Base-by-base conservation (phyloP, 2,329 filamentous ascomycete species). In the Claviceps paspali region DNA sequence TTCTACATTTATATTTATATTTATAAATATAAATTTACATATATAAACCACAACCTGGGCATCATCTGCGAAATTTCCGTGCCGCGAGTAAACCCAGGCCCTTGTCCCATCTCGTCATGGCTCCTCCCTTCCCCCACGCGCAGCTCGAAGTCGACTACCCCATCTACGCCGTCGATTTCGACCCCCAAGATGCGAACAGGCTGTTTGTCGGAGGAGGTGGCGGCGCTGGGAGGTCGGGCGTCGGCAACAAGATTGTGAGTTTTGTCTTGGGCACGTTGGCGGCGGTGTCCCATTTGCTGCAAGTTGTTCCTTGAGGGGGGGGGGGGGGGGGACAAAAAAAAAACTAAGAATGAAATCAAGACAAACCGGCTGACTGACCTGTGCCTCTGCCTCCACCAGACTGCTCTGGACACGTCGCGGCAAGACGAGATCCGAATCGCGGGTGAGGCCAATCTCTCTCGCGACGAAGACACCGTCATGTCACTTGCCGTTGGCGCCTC, bases 161-260 rank as follows among this genome's bases (percentile, higher is more conserved):
- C 34, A 72, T 93, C 41, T 94, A 86, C 57, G 76, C 81, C 39
- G 82, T 85, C 55, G 86, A 86, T 52, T 95, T 93, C 57, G 85
- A 93, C 53, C 83, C 81, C 36, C 71, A 79, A 50, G 77, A 92
- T 62, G 70, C 79, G 41, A 73, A 73, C 44, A 77, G 78, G 45
- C 67, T 95, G 18, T 64, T 94, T 7, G 82, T 94, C 27, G 85
- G 80, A 42, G 88, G 88, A 36, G 88, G 88, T 43, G 88, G 88
- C 45, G 88, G 88, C 35, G 77, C 83, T 45, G 77, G 82, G 34
- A 74, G 76, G 45, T 85, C 75, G 47, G 86, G 85, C 31, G 82
- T 94, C 17, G 76, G 78, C 39, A 94, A 94, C 65, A 85, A 85
- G 59, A 85, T 94, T 51, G 82, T 82, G 61, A 52, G 77, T 64